phyloP scores from a whole-genome alignment of 768 basidiomycete genomes.

The Antrodiella citrinella region DNA sequence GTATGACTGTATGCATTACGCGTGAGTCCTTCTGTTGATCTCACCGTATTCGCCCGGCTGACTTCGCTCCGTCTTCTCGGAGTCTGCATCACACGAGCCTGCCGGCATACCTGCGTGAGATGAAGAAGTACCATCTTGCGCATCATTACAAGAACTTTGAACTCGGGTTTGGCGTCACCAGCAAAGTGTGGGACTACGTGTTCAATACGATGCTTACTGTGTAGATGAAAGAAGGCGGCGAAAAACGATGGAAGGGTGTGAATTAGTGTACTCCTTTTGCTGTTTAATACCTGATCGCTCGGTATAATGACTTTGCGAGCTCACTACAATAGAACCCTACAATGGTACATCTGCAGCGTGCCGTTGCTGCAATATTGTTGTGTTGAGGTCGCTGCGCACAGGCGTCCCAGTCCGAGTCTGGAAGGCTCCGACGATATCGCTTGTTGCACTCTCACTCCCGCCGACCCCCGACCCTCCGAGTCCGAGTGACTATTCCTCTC shows the following conservation, averaged over 20 bases:
- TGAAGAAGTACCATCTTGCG: slow-evolving; percentile 97
- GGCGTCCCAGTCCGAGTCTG: too few species aligned
- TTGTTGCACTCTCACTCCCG: too few species aligned
- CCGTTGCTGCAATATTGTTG: too few species aligned
- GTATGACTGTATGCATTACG: slow-evolving; percentile 91
- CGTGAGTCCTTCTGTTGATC: slow-evolving; percentile 37
- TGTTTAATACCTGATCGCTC: neutral
- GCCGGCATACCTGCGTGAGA: slow-evolving; percentile 78
- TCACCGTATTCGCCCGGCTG: slow-evolving; percentile 3
- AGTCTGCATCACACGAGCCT: slow-evolving; percentile 82
- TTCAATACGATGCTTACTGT: slow-evolving; percentile 77
- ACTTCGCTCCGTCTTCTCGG: slow-evolving; percentile 9
- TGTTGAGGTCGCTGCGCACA: too few species aligned
- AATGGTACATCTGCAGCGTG: too few species aligned
- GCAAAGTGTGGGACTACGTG: slow-evolving; percentile 92
- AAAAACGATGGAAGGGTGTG: neutral
- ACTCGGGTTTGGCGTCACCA: slow-evolving; percentile 94
- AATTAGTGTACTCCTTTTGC: neutral
- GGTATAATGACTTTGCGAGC: neutral
- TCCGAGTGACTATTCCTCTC: too few species aligned
- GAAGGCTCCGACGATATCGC: too few species aligned
- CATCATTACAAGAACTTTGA: slow-evolving; percentile 99
- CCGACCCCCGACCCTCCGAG: too few species aligned
- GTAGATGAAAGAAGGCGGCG: slow-evolving; percentile 22
- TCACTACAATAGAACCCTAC: too few species aligned